Evolutionary conservation across 129 eudicot species (phyloP), one percentile per base, ranked within the genome.

Genomic region (Tanacetum coccineum): DNA sequence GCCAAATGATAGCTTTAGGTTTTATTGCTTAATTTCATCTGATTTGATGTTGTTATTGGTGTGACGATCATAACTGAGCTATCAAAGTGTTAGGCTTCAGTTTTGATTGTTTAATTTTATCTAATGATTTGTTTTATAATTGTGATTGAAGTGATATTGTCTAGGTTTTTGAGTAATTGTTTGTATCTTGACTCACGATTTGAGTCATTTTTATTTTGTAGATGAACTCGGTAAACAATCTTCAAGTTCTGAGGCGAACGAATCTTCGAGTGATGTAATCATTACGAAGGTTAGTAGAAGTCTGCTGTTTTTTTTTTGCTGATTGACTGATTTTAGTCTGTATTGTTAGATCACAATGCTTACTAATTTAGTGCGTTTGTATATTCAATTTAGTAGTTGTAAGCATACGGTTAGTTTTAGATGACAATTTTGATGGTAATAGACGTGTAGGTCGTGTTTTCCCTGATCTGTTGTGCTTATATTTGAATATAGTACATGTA

Each of bases 221-320:
- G 81, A 81, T 50, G 85, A 81, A 70, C 65, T 40, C 32, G 81
- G 68, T n/a, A 74, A 64, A 13, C 81, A 74, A 62, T 71, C 81
- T 49, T 64, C 75, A 64, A 50, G 51, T 10, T 26, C 49, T 39
- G 79, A 74, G 32, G 76, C 49, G 70, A 68, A 68, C 30, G 96
- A 82, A 48, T 75, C 81, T 28, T 40, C 85, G 0, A 62, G 53
- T 58, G 72, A 39, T 54, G 78, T 57, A 64, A 73, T 71, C 68
- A 72, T 75, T 68, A 39, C 87, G 5, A 74, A 85, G 93, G 96
- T 88, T 55, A 65, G 64, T 52, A 32, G 39, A 32, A 32, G 6
- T 32, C 39, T 32, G 39, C 4, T n/a, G 8, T 7, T 3, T 13
- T 12, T n/a, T 13, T 53, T 2, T 3, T 58, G 53, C 13, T 9